A percentile compares a stretch with the other conserved stretches of the same genome.
Evolutionary conservation across 2,329 filamentous ascomycete species (phyloP).

Genomic region (Alternaria tenuissima): DNA sequence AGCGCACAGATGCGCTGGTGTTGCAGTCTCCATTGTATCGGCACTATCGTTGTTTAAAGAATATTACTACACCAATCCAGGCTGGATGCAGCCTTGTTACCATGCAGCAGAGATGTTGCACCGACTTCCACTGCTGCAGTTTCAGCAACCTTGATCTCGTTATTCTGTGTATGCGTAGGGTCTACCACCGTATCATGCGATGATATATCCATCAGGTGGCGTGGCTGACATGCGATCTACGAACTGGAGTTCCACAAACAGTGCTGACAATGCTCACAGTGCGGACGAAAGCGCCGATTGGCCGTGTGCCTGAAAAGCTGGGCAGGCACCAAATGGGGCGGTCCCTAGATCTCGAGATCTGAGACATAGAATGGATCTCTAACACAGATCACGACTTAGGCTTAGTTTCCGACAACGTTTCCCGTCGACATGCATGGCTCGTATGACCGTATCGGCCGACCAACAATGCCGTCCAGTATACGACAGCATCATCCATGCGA

Average conservation of each 20-base stretch:
- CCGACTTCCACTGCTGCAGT: background rate
- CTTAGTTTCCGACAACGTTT: slow-evolving; percentile 2
- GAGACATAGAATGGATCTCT: slow-evolving; percentile 7
- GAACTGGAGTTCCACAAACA: background rate
- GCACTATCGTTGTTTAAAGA: background rate
- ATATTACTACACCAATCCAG: background rate
- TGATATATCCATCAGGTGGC: background rate
- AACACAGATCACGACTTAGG: background rate
- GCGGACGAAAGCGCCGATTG: slow-evolving; percentile 18
- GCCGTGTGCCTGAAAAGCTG: slow-evolving; percentile 19
- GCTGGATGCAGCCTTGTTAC: background rate
- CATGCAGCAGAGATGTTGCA: background rate
- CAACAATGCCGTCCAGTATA: background rate
- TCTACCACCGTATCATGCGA: background rate
- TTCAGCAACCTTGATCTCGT: background rate
- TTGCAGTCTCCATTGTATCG: background rate
- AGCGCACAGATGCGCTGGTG: background rate
- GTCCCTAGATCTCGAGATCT: slow-evolving; percentile 2
- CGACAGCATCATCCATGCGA: slow-evolving; percentile 6
- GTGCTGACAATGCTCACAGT: background rate
- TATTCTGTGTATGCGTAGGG: background rate
- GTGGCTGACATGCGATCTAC: slow-evolving; percentile 13
- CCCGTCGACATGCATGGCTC: slow-evolving; percentile 3
- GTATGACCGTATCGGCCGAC: slow-evolving; percentile 3
- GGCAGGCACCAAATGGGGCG: background rate